phyloP scores from a whole-genome alignment of 108 stramenopile genomes.

The Craspedostauros australis region DNA sequence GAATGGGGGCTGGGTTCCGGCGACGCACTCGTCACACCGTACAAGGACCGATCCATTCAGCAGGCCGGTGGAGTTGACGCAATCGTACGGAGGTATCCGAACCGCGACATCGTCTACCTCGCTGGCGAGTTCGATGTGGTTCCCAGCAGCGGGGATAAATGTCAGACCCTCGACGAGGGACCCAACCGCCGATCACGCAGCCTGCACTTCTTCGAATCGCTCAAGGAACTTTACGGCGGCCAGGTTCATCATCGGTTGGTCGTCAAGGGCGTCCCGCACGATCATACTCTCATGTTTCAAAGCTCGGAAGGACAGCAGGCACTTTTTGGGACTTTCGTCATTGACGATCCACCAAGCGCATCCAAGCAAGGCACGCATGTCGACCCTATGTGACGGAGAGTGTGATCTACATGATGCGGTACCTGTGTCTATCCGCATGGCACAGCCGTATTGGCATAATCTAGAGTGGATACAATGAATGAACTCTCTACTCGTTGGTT shows the following conservation, averaged over 20 bases:
- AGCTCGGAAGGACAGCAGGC: slow-evolving; percentile 39
- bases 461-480: too few species aligned
- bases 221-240: slow-evolving; percentile 3
- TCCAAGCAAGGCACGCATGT: too few species aligned
- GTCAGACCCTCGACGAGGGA: slow-evolving; percentile 36
- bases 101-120: slow-evolving; percentile 58
- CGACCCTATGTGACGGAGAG: too few species aligned
- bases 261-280: slow-evolving; percentile 59
- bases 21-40: slow-evolving; percentile 41
- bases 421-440: too few species aligned
- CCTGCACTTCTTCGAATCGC: slow-evolving; percentile 5
- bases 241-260: slow-evolving; percentile 44
- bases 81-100: slow-evolving; percentile 40
- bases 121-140: slow-evolving; percentile 57
- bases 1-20: slow-evolving; percentile 68
- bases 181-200: slow-evolving; percentile 11
- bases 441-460: too few species aligned
- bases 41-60: slow-evolving; percentile 34
- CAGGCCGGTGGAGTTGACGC: slow-evolving; percentile 13
- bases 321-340: slow-evolving; percentile 53
- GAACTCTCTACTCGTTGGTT: too few species aligned
- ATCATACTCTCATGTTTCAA: slow-evolving; percentile 71
- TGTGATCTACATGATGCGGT: too few species aligned
- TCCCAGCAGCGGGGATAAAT: slow-evolving; percentile 35
- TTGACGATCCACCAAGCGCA: too few species aligned